A percentile compares a stretch with the other conserved stretches of the same genome.
phyloP scores from a whole-genome alignment of 768 basidiomycete species.

The Mycena floridula region DNA sequence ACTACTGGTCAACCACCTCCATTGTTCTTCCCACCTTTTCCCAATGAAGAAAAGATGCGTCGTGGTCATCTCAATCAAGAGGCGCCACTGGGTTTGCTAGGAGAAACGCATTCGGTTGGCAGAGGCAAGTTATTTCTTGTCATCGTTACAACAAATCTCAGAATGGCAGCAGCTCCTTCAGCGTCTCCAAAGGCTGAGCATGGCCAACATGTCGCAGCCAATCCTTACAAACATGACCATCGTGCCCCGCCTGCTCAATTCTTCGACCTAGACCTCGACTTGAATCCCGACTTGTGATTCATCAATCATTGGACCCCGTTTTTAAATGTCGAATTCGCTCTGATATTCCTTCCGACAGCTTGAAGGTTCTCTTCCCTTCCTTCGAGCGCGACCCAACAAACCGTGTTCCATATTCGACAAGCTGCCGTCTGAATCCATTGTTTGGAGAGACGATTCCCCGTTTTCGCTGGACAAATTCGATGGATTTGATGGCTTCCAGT shows the following conservation, averaged over 20 bases:
- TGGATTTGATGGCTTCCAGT: conserved; percentile 48
- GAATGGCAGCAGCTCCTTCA: conserved; percentile 46
- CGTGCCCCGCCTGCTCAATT: conserved; percentile 53
- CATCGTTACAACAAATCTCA: conserved; percentile 3
- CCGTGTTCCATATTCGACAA: conserved; percentile 30
- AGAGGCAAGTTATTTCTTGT: conserved; percentile 48
- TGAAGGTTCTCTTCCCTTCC: conserved; percentile 1
- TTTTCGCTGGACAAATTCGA: conserved; percentile 47
- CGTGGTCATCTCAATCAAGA: conserved; percentile 75
- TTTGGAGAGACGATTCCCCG: conserved; percentile 64
- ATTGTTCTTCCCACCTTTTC: conserved; percentile 85
- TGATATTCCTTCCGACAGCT: conserved; percentile 18
- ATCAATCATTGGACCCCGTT: conserved; percentile 2
- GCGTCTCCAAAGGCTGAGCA: conserved; percentile 51
- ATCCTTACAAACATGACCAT: conserved; percentile 69
- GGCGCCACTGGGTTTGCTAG: conserved; percentile 69
- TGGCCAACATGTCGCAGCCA: conserved; percentile 39
- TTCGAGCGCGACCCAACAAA: conserved; percentile 14
- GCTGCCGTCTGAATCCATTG: conserved; percentile 57
- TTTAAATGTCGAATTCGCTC: conserved; percentile 25
- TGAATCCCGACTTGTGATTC: conserved; percentile 71
- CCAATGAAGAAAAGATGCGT: conserved; percentile 89
- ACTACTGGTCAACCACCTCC: conserved; percentile 64
- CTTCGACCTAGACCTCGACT: conserved; percentile 78
- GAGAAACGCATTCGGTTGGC: conserved; percentile 79